Evolutionary conservation across 2,329 filamentous ascomycete genomes (phyloP).

Genomic region (Aspergillus neoniger): DNA sequence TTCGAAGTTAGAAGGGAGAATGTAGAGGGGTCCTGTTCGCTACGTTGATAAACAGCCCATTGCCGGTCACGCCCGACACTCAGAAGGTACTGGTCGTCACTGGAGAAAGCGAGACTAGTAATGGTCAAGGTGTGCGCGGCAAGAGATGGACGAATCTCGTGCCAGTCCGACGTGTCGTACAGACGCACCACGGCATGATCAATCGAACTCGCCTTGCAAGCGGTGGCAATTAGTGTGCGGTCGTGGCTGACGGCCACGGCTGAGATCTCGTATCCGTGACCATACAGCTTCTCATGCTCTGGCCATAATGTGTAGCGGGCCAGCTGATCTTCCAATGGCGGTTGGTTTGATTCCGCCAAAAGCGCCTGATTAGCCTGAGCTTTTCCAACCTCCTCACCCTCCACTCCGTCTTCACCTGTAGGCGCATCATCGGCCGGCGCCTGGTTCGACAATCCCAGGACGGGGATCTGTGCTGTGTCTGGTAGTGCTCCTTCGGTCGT

Average conservation of each 20-base stretch:
- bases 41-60: slow-evolving; percentile 77
- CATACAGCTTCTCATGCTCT: slow-evolving; percentile 94
- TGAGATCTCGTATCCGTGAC: slow-evolving; percentile 95
- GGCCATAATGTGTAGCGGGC: slow-evolving; percentile 92
- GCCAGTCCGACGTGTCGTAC: slow-evolving; percentile 85
- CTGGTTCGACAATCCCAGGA: slow-evolving; percentile 94
- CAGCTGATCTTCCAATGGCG: slow-evolving; percentile 86
- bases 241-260: slow-evolving; percentile 77
- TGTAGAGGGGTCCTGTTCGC: slow-evolving; percentile 34
- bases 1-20: slow-evolving; percentile 68
- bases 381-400: slow-evolving; percentile 35
- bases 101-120: slow-evolving; percentile 77
- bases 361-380: slow-evolving; percentile 24
- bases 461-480: slow-evolving; percentile 91
- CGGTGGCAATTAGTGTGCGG: slow-evolving; percentile 77
- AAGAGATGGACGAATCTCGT: slow-evolving; percentile 79
- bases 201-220: slow-evolving; percentile 86
- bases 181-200: slow-evolving; percentile 93
- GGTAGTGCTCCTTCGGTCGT: slow-evolving; percentile 57
- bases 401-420: slow-evolving; percentile 41
- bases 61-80: slow-evolving; percentile 90
- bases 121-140: slow-evolving; percentile 85
- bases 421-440: slow-evolving; percentile 61
- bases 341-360: slow-evolving; percentile 64
- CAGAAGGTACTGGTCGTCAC: slow-evolving; percentile 71